These are phyloP conservation scores for Solanum sejunctum DNA, from an alignment of 257 asterid genomes.

Conservation along the genomic window DNA sequence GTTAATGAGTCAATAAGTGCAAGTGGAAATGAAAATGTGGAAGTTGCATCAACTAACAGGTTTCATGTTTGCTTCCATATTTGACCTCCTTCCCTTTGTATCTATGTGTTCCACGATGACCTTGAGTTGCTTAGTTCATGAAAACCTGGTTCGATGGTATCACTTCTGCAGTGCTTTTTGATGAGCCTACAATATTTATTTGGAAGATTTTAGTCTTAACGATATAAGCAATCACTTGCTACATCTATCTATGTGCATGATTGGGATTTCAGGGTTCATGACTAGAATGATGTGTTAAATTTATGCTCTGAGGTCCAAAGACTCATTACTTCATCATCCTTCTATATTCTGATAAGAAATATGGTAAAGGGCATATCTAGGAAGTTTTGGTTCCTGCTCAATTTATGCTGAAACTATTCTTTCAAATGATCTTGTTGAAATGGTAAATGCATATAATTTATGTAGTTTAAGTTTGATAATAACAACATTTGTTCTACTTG, in stretches of 20 bases:
- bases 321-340: background rate
- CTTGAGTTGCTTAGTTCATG: background rate
- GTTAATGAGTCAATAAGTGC: conserved; percentile 26
- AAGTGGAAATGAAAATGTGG: conserved; percentile 10
- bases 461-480: background rate
- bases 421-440: background rate
- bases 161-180: background rate
- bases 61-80: conserved; percentile 16
- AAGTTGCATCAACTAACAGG: conserved; percentile 34
- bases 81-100: background rate
- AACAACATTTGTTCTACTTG: background rate
- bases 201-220: background rate
- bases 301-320: background rate
- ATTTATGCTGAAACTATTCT: background rate
- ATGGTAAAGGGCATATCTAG: background rate
- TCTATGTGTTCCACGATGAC: background rate
- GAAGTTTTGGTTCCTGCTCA: background rate
- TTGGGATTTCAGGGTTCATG: background rate
- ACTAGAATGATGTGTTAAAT: background rate
- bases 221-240: background rate
- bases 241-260: background rate
- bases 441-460: background rate
- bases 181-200: background rate
- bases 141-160: background rate
- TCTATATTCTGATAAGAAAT: background rate